Conservation (phyloP, 768 basidiomycete species). For the Pleurotus eryngii region DNA sequence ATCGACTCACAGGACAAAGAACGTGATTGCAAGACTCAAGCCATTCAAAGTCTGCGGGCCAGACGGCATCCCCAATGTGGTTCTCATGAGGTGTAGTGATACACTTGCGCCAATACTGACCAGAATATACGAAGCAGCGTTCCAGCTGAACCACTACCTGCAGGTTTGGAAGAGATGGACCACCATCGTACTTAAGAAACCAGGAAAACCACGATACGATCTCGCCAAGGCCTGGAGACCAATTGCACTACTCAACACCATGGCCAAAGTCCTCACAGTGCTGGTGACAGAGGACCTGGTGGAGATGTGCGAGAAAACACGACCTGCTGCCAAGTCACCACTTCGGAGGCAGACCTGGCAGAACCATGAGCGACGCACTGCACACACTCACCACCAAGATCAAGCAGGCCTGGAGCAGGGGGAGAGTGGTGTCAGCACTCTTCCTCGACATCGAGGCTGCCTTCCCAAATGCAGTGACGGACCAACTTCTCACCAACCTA, state of each 20-base stretch:
- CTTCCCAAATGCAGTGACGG: constrained; percentile 29
- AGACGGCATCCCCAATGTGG: background rate
- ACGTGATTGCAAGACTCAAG: background rate
- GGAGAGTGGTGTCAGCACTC: constrained; percentile 29
- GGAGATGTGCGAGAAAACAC: too few species aligned
- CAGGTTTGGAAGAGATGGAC: background rate
- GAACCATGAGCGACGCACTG: background rate
- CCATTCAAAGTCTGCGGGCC: background rate
- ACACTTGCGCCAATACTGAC: background rate
- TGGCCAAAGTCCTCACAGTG: background rate
- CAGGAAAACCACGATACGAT: background rate
- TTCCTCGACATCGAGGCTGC: constrained; percentile 43
- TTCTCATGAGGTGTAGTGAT: background rate
- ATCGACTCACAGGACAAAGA: background rate
- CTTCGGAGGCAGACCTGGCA: background rate
- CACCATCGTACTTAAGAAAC: background rate
- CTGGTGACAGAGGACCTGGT: background rate
- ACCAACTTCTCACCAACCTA: background rate
- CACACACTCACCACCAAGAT: constrained; percentile 25
- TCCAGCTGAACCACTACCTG: background rate
- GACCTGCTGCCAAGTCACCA: background rate
- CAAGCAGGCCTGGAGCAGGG: constrained; percentile 32
- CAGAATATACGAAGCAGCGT: background rate
- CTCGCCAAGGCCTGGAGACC: background rate
- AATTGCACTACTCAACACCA: background rate